These are phyloP conservation scores for Pleurotus platypus DNA, from an alignment of 768 basidiomycete species.

Conservation along the genomic window DNA sequence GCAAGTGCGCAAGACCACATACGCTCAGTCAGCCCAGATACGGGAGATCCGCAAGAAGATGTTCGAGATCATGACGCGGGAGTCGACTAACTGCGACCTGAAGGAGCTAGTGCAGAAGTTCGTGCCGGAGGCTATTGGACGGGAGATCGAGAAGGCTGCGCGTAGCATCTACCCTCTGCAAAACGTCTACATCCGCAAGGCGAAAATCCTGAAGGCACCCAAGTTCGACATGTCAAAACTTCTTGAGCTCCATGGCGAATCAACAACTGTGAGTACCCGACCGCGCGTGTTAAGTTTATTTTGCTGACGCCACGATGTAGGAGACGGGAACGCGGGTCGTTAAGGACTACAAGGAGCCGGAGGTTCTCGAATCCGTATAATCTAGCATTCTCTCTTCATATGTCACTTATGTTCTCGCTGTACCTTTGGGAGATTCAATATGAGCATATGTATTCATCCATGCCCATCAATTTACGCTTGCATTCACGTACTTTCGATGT, in stretches of 20 bases:
- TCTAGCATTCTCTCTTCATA: conserved; percentile 18
- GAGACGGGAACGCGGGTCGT: conserved; percentile 93
- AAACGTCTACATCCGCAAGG: conserved; percentile 99
- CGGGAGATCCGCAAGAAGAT: conserved; percentile 99
- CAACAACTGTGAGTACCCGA: conserved; percentile 72
- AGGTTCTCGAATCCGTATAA: conserved; percentile 90
- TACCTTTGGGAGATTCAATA: conserved; percentile 15
- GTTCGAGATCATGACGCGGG: conserved; percentile 98
- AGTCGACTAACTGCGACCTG: conserved; percentile 92
- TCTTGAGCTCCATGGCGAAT: conserved; percentile 94
- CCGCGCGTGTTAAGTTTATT: not conserved
- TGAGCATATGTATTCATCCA: conserved; percentile 17
- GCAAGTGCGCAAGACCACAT: conserved; percentile 99
- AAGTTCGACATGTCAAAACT: conserved; percentile 96
- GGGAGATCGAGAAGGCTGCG: conserved; percentile 98
- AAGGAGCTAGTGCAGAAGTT: conserved; percentile 99
- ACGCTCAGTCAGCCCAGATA: conserved; percentile 92
- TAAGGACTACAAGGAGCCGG: conserved; percentile 98
- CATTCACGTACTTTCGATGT: not conserved
- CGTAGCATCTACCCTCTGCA: conserved; percentile 97
- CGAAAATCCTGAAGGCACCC: conserved; percentile 97
- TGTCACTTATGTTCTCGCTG: conserved; percentile 29
- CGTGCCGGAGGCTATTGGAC: conserved; percentile 96
- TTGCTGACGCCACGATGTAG: conserved; percentile 31
- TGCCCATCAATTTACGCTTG: not conserved